A percentile compares a stretch with the other conserved stretches of the same genome.
Evolutionary conservation across 805 yeast genomes (phyloP).

Genomic region (Candida ficus): DNA sequence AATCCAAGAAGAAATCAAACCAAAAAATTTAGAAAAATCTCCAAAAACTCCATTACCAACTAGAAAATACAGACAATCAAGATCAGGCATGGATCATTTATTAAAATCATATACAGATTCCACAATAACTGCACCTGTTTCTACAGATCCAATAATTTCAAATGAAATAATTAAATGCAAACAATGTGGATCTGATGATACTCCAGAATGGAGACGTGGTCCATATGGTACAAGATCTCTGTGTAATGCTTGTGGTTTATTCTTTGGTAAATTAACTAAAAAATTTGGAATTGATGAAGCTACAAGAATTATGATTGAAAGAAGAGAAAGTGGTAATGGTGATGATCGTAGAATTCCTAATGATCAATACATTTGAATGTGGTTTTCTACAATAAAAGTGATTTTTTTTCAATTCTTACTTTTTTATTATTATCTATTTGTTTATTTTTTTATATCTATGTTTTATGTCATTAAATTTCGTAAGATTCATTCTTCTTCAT

Average conservation of each 20-base stretch:
- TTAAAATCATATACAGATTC: constrained; percentile 22
- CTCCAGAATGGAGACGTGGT: constrained; percentile 94
- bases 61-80: too few relatives aligned
- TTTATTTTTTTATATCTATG: neutral
- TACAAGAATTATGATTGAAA: constrained; percentile 17
- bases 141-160: neutral
- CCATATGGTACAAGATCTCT: constrained; percentile 78
- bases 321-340: constrained; percentile 22
- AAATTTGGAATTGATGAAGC: constrained; percentile 36
- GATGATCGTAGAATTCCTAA: constrained; percentile 26
- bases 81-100: constrained; percentile 9
- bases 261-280: constrained; percentile 55
- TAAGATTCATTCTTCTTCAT: constrained; percentile 6
- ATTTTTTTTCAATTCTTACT: neutral
- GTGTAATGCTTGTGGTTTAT: constrained; percentile 91
- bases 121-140: neutral
- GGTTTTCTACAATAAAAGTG: too few relatives aligned
- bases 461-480: neutral
- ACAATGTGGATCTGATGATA: constrained; percentile 69
- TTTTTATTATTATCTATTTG: neutral
- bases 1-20: constrained; percentile 1
- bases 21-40: too few relatives aligned
- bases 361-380: too few relatives aligned
- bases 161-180: constrained; percentile 34
- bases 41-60: too few relatives aligned